Base-by-base conservation (phyloP, 2,329 filamentous ascomycete genomes). In the Penicillium rolfsii region DNA sequence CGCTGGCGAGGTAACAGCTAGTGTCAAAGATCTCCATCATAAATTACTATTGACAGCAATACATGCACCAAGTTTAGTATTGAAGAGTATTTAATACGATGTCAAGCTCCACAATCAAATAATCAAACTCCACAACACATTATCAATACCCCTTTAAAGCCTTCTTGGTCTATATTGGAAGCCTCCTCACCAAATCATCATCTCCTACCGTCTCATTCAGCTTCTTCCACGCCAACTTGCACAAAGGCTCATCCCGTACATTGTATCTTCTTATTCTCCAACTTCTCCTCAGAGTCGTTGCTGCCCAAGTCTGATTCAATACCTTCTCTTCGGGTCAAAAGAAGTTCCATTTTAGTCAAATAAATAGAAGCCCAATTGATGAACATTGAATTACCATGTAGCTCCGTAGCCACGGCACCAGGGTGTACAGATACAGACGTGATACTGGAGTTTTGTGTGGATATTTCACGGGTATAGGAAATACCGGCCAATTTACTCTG, bases 401-500 rank as follows among this genome's bases (percentile, higher is more conserved):
- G 55, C 1, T 68, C 70, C 0, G 79, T 82, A 3, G 66, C 61
- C 30, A 81, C 76, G 4, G 77, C 69, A 2, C 80, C 81, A 0
- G 80, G 81, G 58, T 81, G 76, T 1, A 82, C 60, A 0, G 76
- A 65, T 3, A 79, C 71, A 7, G 69, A 66, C 0, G 70, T 74
- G 24, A 82, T 72, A 7, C 67, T 61, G 0, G 78, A 74, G 53
- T 81, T 76, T 11, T 71, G 73, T 36, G 69, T 64, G 1, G 79
- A 75, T 3, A 84, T 66, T 53, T 79, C 74, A 8, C 70, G 67
- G 3, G 78, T 72, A 65, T 78, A 81, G 2, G 82, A 70, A 4
- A 83, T 65, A 61, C 82, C 80, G 0, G 83, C 82, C 2, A 84
- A 69, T 64, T 84, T 84, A 50, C 74, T 77, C 62, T 82, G 79